Percentiles rank a stretch among this genome's conserved stretches.
Evolutionary conservation across 179 eudicot species (phyloP).

Genomic region (Camellia oleifera): DNA sequence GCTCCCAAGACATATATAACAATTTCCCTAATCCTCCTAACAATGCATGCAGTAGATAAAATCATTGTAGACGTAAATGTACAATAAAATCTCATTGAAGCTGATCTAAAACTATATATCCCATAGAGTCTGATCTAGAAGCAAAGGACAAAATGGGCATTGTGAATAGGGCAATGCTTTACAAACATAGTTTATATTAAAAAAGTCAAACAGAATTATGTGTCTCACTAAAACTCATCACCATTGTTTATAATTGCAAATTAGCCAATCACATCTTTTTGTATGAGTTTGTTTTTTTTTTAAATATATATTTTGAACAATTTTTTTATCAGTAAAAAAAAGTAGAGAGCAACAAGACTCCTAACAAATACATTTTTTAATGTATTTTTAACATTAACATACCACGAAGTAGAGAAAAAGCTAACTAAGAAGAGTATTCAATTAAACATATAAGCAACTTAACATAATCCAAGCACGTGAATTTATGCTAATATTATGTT

Average conservation of each 20-base stretch:
- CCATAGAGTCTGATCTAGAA: too few relatives aligned
- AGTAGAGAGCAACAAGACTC: not conserved
- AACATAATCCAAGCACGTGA: conserved; percentile 35
- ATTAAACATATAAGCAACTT: conserved; percentile 14
- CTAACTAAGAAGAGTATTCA: not conserved
- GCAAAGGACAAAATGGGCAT: not conserved
- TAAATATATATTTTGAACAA: not conserved
- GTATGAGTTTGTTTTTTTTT: too few relatives aligned
- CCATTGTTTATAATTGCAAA: too few relatives aligned
- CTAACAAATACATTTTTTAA: not conserved
- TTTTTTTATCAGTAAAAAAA: too few relatives aligned
- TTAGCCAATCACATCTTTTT: too few relatives aligned
- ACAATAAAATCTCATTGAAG: not conserved
- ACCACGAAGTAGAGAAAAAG: not conserved
- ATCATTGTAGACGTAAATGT: not conserved
- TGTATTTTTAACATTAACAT: not conserved
- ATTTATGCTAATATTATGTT: conserved; percentile 28
- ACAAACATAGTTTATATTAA: too few relatives aligned
- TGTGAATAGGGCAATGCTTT: too few relatives aligned
- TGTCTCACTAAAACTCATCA: too few relatives aligned
- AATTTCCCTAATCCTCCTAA: not conserved
- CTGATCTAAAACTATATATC: too few relatives aligned
- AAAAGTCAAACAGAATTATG: too few relatives aligned
- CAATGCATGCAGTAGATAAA: not conserved
- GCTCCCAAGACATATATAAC: not conserved